A percentile compares a stretch with the other conserved stretches of the same genome.
Evolutionary conservation across 2,329 filamentous ascomycete species (phyloP).

Genomic region (Colletotrichum sp.): DNA sequence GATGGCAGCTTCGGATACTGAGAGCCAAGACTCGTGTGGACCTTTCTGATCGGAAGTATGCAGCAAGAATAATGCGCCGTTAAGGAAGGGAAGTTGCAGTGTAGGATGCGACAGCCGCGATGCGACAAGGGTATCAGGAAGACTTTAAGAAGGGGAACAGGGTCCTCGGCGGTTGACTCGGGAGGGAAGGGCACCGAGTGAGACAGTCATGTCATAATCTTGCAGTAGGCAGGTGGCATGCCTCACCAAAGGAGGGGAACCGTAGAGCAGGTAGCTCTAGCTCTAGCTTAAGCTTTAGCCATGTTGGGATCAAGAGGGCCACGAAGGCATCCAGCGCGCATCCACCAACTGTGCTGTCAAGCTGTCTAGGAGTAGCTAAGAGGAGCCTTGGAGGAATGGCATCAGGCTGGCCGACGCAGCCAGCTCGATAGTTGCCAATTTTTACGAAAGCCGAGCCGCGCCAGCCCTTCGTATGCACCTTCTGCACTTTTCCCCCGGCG

Average conservation of each 20-base stretch:
- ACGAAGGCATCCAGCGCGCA: background rate
- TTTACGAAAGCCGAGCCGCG: background rate
- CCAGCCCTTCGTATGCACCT: background rate
- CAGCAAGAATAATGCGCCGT: background rate
- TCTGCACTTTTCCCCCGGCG: background rate
- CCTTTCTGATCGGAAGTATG: background rate
- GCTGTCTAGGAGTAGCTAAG: background rate
- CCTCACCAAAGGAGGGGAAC: background rate
- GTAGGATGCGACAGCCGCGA: background rate
- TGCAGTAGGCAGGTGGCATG: background rate
- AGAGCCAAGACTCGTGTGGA: background rate
- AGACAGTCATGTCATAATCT: constrained; percentile 22
- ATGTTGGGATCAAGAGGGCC: background rate
- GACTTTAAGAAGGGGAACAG: constrained; percentile 3
- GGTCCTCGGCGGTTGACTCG: background rate
- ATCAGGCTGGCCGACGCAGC: background rate
- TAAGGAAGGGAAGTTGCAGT: background rate
- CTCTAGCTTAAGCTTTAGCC: constrained; percentile 1
- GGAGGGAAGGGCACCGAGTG: background rate
- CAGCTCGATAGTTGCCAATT: background rate
- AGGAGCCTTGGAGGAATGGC: background rate
- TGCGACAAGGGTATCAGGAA: constrained; percentile 8
- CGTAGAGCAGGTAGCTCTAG: background rate
- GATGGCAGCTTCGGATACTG: background rate
- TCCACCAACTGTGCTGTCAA: background rate